Conservation (phyloP, 2,329 filamentous ascomycete species). For the Trichophyton mentagrophytes region DNA sequence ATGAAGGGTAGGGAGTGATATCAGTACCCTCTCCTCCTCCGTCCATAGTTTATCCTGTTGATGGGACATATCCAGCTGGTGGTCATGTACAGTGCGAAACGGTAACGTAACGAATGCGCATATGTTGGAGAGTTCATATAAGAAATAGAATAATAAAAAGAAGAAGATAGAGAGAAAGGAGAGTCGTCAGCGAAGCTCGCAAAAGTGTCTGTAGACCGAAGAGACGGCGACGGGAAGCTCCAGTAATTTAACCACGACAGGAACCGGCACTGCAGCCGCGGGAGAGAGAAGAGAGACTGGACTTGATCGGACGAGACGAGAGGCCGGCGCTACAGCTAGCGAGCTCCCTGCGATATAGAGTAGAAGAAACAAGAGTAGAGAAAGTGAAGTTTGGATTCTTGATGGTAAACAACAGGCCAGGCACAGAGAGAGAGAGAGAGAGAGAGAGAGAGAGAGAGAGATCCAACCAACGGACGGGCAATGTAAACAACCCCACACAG, state of each 20-base stretch:
- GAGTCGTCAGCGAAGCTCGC: neutral
- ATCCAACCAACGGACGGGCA: neutral
- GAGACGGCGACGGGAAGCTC: neutral
- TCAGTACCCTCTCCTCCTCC: slow-evolving; percentile 35
- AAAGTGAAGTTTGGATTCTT: neutral
- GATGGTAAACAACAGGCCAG: neutral
- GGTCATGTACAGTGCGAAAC: slow-evolving; percentile 8
- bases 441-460: no score
- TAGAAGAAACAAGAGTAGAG: neutral
- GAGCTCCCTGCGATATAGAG: neutral
- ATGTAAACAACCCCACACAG: neutral
- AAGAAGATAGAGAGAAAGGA: neutral
- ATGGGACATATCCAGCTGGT: slow-evolving; percentile 32
- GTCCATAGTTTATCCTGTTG: slow-evolving; percentile 32
- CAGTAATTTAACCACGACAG: neutral
- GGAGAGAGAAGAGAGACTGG: neutral
- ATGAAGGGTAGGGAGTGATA: neutral
- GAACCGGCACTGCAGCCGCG: neutral
- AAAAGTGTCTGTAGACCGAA: no score
- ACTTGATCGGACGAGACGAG: neutral
- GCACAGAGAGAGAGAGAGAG: no score
- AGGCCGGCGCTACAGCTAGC: neutral
- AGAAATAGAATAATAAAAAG: no score
- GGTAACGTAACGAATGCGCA: slow-evolving; percentile 1
- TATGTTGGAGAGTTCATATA: neutral